Evolutionary conservation across 106 monocot genomes (phyloP).

Genomic region (Xerophyta viscosa): DNA sequence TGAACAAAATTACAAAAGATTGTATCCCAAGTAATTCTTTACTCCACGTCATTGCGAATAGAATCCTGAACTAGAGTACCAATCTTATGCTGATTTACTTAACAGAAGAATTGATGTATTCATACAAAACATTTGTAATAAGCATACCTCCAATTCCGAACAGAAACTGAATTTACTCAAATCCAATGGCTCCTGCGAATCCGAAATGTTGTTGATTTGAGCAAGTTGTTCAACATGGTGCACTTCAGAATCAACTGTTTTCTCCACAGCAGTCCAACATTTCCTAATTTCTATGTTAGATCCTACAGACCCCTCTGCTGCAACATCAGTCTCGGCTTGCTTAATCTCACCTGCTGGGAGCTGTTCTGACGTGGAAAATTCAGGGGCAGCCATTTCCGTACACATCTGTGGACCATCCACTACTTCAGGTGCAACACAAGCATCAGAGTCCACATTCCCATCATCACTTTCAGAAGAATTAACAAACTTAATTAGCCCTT

Average conservation of each 20-base stretch:
- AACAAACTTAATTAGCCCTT: slow-evolving; percentile 2
- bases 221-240: neutral
- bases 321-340: slow-evolving; percentile 1
- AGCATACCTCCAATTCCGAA: slow-evolving; percentile 67
- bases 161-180: slow-evolving; percentile 45
- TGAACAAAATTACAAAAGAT: too few species aligned
- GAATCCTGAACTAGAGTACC: too few species aligned
- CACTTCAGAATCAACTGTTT: neutral
- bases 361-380: too few species aligned
- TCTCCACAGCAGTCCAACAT: neutral
- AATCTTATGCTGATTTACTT: neutral
- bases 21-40: too few species aligned
- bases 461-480: slow-evolving; percentile 12
- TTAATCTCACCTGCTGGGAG: too few species aligned
- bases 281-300: slow-evolving; percentile 12
- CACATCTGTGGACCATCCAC: neutral
- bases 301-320: neutral
- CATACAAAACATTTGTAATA: neutral
- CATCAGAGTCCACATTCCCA: slow-evolving; percentile 23
- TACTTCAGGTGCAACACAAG: slow-evolving; percentile 17
- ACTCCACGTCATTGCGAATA: too few species aligned
- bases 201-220: slow-evolving; percentile 3
- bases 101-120: neutral
- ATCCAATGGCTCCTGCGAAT: slow-evolving; percentile 36
- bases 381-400: too few species aligned